Evolutionary conservation across 768 basidiomycete genomes (phyloP), one percentile per base, ranked within the genome.

Genomic region (Dictyophora rubrovolvata): DNA sequence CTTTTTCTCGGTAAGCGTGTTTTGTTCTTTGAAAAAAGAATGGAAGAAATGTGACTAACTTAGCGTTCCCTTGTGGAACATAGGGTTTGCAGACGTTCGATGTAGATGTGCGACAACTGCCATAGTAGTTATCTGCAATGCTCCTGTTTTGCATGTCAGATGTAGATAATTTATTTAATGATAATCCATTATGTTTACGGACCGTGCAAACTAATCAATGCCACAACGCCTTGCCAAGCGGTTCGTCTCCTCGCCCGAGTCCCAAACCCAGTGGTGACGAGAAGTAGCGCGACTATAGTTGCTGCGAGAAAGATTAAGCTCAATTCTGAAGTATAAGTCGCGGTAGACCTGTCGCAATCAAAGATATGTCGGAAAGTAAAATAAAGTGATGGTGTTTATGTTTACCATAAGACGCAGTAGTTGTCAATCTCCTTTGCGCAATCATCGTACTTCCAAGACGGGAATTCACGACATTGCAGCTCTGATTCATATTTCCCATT

Each of bases 171-270:
- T 28, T 28, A 28, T 28, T 28, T 28, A 7, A 28, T 7, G 28
- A 51, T 34, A 22, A 34, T 22, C 11, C 17, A 22, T 51, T 2
- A 22, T 2, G 20, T 22, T 7, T 16, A 22, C 6, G 48, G 63
- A 85, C 87, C 79, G 65, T 87, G 83, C 18, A 88, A 65, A 16
- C 81, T 69, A 12, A 87, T 73, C 10, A 90, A 69, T 16, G 79
- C 81, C 8, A 85, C 86, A 1, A 85, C 84, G 1, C 80, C 84
- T 66, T 79, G 81, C 88, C 88, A 90, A 34, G 89, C 83, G 63
- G 88, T 79, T 60, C 86, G 75, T 63, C 88, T 75, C 54, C 87
- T 75, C 16, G 86, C 86, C 65, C 82, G 82, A 0, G 88, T 88
- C 65, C 79, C 86, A 18, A 87, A 76, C 3, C 88, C 87, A 55